Percentiles rank a stretch among this genome's conserved stretches.
These are phyloP conservation scores for Saccharum spontaneum DNA, from an alignment of 176 grass and related monocot species.

Conservation along the genomic window DNA sequence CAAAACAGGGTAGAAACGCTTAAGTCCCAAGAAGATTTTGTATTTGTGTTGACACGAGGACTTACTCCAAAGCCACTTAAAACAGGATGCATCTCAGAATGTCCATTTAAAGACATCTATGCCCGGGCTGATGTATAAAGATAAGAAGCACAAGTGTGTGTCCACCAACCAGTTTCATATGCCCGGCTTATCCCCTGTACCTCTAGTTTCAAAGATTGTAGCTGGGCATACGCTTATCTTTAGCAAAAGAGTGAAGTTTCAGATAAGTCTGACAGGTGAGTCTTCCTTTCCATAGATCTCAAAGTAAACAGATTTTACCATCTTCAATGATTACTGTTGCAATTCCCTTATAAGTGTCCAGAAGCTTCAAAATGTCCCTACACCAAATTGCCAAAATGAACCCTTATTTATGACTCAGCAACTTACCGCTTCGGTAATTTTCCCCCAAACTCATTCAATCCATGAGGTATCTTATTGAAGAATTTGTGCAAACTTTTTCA, in stretches of 20 bases:
- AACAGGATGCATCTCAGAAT: not conserved
- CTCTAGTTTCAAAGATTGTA: not conserved
- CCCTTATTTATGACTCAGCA: no score
- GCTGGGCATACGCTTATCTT: not conserved
- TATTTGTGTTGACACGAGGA: not conserved
- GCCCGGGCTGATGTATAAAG: not conserved
- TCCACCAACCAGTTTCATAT: not conserved
- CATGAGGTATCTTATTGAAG: not conserved
- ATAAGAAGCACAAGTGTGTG: not conserved
- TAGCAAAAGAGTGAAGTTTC: no score
- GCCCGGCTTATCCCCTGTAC: not conserved
- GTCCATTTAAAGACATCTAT: not conserved
- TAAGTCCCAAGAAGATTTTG: not conserved
- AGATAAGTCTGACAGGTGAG: no score
- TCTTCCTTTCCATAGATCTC: no score
- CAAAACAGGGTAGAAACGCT: no score
- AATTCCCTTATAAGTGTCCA: not conserved
- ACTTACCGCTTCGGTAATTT: no score
- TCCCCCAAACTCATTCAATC: not conserved
- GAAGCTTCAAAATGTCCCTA: not conserved
- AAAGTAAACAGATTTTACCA: no score
- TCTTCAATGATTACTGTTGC: not conserved
- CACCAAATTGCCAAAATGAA: no score
- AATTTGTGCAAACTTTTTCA: not conserved
- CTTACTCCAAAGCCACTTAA: not conserved